Percentiles rank a stretch among this genome's conserved stretches.
Evolutionary conservation across 179 eudicot genomes (phyloP).

Genomic region (Beta corolliflora): DNA sequence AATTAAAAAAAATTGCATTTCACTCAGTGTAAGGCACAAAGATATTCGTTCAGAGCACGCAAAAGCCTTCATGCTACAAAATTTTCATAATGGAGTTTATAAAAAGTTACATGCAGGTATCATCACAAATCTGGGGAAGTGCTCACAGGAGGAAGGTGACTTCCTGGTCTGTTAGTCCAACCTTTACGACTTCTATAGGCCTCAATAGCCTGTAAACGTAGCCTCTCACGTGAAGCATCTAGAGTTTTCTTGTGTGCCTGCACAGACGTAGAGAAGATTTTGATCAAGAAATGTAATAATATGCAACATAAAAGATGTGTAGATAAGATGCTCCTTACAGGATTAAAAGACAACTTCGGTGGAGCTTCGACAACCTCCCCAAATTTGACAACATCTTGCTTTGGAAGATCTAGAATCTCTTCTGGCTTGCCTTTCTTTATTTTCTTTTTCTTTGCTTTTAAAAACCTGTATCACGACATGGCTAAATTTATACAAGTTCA

Average conservation of each 20-base stretch:
- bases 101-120: neutral
- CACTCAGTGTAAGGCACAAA: too few relatives aligned
- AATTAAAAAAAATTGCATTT: too few relatives aligned
- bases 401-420: conserved; percentile 50
- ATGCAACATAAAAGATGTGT: neutral
- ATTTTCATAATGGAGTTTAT: neutral
- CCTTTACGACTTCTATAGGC: conserved; percentile 73
- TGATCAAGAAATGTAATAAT: neutral
- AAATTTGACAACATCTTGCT: conserved; percentile 65
- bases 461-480: conserved; percentile 45
- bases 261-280: neutral
- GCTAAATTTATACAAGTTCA: conserved; percentile 8
- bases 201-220: conserved; percentile 75
- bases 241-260: conserved; percentile 52
- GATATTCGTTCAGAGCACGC: neutral
- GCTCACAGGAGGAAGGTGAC: conserved; percentile 50
- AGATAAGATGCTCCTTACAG: conserved; percentile 51
- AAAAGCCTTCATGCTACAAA: neutral
- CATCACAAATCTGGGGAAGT: conserved; percentile 29
- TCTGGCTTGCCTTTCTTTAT: conserved; percentile 45
- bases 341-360: conserved; percentile 66
- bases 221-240: conserved; percentile 77
- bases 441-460: conserved; percentile 71
- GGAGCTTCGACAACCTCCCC: conserved; percentile 90
- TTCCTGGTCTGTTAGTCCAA: conserved; percentile 70